These are phyloP conservation scores for Sungouiella blattae DNA, from an alignment of 805 yeast species.

Conservation along the genomic window DNA sequence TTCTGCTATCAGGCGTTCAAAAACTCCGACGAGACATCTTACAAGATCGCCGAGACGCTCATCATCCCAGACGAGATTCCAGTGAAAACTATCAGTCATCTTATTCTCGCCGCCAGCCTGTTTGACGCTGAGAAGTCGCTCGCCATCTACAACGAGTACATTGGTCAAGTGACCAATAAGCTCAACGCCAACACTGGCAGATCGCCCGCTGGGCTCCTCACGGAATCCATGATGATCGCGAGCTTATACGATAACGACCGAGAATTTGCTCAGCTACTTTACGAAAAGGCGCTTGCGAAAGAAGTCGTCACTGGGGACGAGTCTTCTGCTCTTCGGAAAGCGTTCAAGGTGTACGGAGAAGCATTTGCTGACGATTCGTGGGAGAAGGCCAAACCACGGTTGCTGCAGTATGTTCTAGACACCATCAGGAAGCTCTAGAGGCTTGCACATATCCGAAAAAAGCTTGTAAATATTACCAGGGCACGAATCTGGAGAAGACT, in stretches of 20 bases:
- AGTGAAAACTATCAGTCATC: slow-evolving; percentile 33
- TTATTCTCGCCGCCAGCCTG: slow-evolving; percentile 40
- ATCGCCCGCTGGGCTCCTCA: slow-evolving; percentile 42
- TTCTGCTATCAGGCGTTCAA: slow-evolving; percentile 40
- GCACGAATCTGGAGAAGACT: too few relatives aligned
- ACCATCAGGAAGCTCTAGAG: too few relatives aligned
- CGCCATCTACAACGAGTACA: slow-evolving; percentile 44
- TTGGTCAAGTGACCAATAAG: slow-evolving; percentile 31
- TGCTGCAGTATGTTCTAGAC: slow-evolving; percentile 27
- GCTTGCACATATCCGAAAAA: too few relatives aligned
- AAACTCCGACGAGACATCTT: slow-evolving; percentile 18
- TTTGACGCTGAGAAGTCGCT: slow-evolving; percentile 39
- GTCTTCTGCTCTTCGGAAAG: slow-evolving; percentile 35
- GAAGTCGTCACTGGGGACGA: slow-evolving; percentile 40
- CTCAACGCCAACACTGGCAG: slow-evolving; percentile 25
- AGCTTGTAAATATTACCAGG: too few relatives aligned
- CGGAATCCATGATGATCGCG: slow-evolving; percentile 46
- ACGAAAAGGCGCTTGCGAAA: slow-evolving; percentile 44
- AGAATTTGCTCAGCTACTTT: slow-evolving; percentile 50
- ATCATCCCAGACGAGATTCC: slow-evolving; percentile 24
- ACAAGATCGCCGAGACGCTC: slow-evolving; percentile 38
- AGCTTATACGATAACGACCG: slow-evolving; percentile 45
- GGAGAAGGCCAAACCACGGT: slow-evolving; percentile 24
- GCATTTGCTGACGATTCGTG: slow-evolving; percentile 36
- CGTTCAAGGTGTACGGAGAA: slow-evolving; percentile 51